Conservation (phyloP, 2,329 filamentous ascomycete genomes). For the Clonostachys byssicola region DNA sequence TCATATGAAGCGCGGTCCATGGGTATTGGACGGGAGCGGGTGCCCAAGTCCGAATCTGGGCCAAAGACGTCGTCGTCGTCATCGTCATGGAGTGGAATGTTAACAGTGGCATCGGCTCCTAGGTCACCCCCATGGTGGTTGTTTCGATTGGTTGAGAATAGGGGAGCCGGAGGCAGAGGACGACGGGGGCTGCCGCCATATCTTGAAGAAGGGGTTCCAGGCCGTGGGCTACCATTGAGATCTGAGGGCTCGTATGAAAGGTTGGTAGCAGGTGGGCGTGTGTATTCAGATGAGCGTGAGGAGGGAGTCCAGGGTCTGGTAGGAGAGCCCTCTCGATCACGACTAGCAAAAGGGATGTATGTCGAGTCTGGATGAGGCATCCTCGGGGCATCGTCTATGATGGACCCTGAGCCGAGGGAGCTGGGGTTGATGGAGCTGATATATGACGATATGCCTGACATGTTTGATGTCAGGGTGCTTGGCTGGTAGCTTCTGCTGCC, state of each 20-base stretch:
- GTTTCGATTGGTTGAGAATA: slow-evolving; percentile 68
- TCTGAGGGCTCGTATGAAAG: slow-evolving; percentile 82
- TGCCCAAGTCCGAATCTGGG: slow-evolving; percentile 49
- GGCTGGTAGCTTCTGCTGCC: slow-evolving; percentile 35
- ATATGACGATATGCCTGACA: too few species aligned
- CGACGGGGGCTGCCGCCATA: slow-evolving; percentile 86
- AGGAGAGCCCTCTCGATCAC: slow-evolving; percentile 30
- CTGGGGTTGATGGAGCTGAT: slow-evolving; percentile 26
- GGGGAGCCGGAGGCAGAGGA: slow-evolving; percentile 81
- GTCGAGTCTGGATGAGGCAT: slow-evolving; percentile 61
- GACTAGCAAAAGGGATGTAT: slow-evolving; percentile 52
- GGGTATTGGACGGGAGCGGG: slow-evolving; percentile 40
- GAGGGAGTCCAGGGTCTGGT: slow-evolving; percentile 57
- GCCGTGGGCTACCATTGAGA: slow-evolving; percentile 83
- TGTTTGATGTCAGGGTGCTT: slow-evolving; percentile 40
- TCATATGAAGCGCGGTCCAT: slow-evolving; percentile 54
- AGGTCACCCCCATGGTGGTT: too few species aligned
- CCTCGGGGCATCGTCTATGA: slow-evolving; percentile 50
- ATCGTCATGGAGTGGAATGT: slow-evolving; percentile 60
- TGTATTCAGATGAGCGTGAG: slow-evolving; percentile 53
- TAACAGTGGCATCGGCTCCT: slow-evolving; percentile 56
- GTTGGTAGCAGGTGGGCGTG: slow-evolving; percentile 65
- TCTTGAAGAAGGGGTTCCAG: slow-evolving; percentile 83
- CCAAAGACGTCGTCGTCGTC: slow-evolving; percentile 73
- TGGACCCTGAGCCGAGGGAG: slow-evolving; percentile 21